These are phyloP conservation scores for Talaromyces thailandensis DNA, from an alignment of 495 filamentous ascomycete species.

Conservation along the genomic window DNA sequence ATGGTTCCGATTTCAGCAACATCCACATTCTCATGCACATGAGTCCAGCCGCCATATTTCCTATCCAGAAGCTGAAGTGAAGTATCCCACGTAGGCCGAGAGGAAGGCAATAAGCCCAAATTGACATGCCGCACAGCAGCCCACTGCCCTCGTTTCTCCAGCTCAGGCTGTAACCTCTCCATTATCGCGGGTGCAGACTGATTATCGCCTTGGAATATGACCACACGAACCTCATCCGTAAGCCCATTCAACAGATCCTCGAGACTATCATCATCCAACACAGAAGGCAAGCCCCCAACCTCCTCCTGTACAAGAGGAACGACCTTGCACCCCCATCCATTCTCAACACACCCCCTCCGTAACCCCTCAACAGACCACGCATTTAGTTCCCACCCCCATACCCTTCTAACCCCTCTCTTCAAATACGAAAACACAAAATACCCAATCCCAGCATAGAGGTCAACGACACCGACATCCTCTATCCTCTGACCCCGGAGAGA, in stretches of 20 bases:
- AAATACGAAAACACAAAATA: slow-evolving; percentile 84
- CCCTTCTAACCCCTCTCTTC: slow-evolving; percentile 54
- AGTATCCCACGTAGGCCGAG: slow-evolving; percentile 51
- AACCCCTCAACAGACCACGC: slow-evolving; percentile 81
- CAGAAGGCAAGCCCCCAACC: slow-evolving; percentile 8
- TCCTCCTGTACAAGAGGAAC: slow-evolving; percentile 21
- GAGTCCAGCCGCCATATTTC: slow-evolving; percentile 54
- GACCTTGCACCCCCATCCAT: slow-evolving; percentile 53
- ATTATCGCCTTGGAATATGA: slow-evolving; percentile 71
- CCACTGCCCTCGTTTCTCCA: slow-evolving; percentile 21
- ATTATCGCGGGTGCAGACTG: slow-evolving; percentile 41
- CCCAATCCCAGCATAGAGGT: slow-evolving; percentile 86
- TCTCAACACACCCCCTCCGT: slow-evolving; percentile 55
- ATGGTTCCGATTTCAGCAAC: slow-evolving; percentile 50
- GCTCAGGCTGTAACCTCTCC: slow-evolving; percentile 11
- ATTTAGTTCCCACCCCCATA: slow-evolving; percentile 86
- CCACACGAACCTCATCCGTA: slow-evolving; percentile 27
- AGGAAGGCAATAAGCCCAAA: slow-evolving; percentile 68
- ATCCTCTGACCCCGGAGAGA: slow-evolving; percentile 17
- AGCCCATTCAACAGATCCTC: slow-evolving; percentile 18
- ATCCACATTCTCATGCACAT: slow-evolving; percentile 82
- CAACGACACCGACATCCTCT: slow-evolving; percentile 49
- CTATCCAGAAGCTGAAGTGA: slow-evolving; percentile 52
- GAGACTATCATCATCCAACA: slow-evolving; percentile 13
- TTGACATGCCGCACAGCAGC: slow-evolving; percentile 60